These are phyloP conservation scores for Rutstroemia sp. DNA, from an alignment of 2,329 filamentous ascomycete species.

Conservation along the genomic window DNA sequence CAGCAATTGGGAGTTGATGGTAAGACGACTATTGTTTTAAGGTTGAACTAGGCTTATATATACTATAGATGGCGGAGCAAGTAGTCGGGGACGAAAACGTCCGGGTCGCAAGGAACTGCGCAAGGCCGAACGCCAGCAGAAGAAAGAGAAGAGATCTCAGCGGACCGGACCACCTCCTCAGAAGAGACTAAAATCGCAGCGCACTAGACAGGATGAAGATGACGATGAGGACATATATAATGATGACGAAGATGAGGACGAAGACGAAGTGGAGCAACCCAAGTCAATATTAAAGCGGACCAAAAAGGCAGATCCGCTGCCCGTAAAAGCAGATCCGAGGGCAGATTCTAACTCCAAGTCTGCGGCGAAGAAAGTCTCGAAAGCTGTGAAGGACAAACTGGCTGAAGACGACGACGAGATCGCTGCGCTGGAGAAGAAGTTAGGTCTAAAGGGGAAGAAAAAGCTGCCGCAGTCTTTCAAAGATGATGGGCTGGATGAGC, in stretches of 20 bases:
- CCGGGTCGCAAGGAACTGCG: constrained; percentile 28
- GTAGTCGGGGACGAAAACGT: constrained; percentile 17
- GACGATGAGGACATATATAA: not conserved
- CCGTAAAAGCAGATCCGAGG: constrained; percentile 25
- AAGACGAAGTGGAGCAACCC: not conserved
- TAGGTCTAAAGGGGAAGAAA: constrained; percentile 73
- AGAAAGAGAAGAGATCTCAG: constrained; percentile 18
- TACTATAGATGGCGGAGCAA: constrained; percentile 4
- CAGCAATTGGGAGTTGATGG: constrained; percentile 36
- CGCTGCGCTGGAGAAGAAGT: constrained; percentile 73
- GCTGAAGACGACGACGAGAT: constrained; percentile 85
- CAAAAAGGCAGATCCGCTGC: constrained; percentile 5
- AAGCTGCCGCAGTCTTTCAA: constrained; percentile 61
- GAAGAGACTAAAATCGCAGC: constrained; percentile 22
- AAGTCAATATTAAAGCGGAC: constrained; percentile 2
- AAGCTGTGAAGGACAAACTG: constrained; percentile 52
- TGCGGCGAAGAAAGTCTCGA: constrained; percentile 16
- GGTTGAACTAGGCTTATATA: constrained; percentile 1
- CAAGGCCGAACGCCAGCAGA: constrained; percentile 27
- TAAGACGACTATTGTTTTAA: constrained; percentile 6
- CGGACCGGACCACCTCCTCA: constrained; percentile 21
- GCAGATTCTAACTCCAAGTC: constrained; percentile 8
- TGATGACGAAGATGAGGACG: constrained; percentile 9
- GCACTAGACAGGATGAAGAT: not conserved
- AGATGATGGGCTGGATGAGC: constrained; percentile 74